Evolutionary conservation across 1,284 basidiomycete species (phyloP).

Genomic region (Caloboletus firmus): DNA sequence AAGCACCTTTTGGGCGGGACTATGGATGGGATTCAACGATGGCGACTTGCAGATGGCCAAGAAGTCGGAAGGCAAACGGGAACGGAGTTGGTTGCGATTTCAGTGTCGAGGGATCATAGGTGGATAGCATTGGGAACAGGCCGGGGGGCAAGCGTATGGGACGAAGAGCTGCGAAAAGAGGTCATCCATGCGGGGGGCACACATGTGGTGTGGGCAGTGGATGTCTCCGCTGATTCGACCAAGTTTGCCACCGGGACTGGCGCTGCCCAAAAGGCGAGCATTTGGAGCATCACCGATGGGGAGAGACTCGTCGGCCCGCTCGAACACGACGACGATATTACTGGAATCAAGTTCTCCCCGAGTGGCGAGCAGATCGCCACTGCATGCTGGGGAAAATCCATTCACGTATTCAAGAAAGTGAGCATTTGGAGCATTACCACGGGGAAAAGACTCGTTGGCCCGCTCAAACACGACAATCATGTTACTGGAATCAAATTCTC

Average conservation of each 20-base stretch:
- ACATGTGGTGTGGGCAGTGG: not conserved
- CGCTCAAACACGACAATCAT: not conserved
- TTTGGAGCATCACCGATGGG: no score
- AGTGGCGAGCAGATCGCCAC: no score
- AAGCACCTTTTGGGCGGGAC: not conserved
- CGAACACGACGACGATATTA: no score
- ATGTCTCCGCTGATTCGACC: not conserved
- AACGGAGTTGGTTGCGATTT: accelerated
- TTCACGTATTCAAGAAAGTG: no score
- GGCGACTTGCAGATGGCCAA: not conserved
- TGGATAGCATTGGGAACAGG: not conserved
- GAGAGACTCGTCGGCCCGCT: no score
- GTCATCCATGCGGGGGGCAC: not conserved
- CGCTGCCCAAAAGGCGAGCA: no score
- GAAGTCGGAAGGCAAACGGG: not conserved
- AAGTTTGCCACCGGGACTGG: not conserved
- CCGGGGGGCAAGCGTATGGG: not conserved
- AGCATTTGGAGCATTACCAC: not conserved
- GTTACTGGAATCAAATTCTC: not conserved
- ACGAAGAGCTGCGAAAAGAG: not conserved
- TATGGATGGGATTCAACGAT: not conserved
- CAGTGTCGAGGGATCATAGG: not conserved
- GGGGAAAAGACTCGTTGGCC: not conserved
- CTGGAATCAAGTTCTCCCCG: no score
- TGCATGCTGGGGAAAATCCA: no score